Conservation (phyloP, 2,329 filamentous ascomycete species). For the Colletotrichum sp. region DNA sequence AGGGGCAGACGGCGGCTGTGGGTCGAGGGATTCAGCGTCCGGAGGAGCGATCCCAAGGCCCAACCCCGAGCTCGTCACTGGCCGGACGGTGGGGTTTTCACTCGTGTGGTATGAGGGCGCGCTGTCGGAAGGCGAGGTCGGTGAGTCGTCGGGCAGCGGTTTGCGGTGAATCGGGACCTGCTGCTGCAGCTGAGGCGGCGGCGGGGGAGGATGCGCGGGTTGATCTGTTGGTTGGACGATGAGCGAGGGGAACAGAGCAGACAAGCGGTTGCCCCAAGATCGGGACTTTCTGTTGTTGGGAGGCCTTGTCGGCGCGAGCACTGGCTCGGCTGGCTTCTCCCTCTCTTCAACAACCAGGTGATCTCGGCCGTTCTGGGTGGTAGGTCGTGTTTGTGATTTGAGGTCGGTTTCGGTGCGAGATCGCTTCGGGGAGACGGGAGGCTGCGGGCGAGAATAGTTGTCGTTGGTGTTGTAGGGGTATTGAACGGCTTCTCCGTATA, state of each 20-base stretch:
- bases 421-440: conserved; percentile 16
- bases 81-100: background rate
- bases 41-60: conserved; percentile 10
- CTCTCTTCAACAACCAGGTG: conserved; percentile 3
- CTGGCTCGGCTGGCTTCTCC: conserved; percentile 19
- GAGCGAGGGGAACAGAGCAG: conserved; percentile 42
- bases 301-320: conserved; percentile 14
- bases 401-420: conserved; percentile 12
- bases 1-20: conserved; percentile 1
- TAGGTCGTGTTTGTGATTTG: background rate
- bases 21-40: background rate
- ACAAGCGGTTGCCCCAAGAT: conserved; percentile 40
- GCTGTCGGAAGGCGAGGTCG: conserved; percentile 17
- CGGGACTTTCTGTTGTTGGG: conserved; percentile 34
- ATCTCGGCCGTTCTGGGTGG: background rate
- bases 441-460: conserved; percentile 1
- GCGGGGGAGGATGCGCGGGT: conserved; percentile 17
- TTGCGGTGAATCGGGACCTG: conserved; percentile 26
- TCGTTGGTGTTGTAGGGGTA: background rate
- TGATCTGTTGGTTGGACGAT: conserved; percentile 37
- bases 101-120: conserved; percentile 8
- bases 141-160: conserved; percentile 13
- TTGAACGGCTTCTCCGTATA: background rate
- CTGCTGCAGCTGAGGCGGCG: conserved; percentile 18
- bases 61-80: background rate